Evolutionary conservation across 805 yeast species (phyloP).

Genomic region (Saccharomycopsis fodiens): DNA sequence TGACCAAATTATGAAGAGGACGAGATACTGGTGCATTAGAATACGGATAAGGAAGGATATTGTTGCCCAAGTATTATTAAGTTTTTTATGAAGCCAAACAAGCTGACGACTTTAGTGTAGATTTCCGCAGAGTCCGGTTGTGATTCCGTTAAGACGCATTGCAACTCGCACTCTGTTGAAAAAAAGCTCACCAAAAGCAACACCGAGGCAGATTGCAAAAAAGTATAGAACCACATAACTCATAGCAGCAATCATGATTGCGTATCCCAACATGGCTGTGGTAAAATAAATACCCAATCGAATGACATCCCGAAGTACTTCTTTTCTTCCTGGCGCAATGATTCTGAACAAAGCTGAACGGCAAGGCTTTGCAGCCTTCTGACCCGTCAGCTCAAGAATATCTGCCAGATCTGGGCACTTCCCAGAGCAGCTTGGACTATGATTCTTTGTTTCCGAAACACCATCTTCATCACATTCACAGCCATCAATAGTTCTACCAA

Average conservation of each 20-base stretch:
- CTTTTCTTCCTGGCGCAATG: slow-evolving; percentile 29
- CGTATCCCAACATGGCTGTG: slow-evolving; percentile 61
- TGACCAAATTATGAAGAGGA: no score
- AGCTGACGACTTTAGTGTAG: no score
- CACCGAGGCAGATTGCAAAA: slow-evolving; percentile 65
- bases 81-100: no score
- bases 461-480: slow-evolving; percentile 31
- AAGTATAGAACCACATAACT: slow-evolving; percentile 57
- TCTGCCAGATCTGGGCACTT: background rate
- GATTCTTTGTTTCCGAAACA: no score
- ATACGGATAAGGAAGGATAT: no score
- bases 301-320: slow-evolving; percentile 43
- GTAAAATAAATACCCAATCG: slow-evolving; percentile 49
- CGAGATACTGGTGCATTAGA: no score
- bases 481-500: slow-evolving; percentile 21
- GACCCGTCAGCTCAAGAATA: background rate
- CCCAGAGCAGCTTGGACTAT: no score
- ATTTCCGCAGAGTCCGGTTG: slow-evolving; percentile 22
- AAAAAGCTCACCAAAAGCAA: slow-evolving; percentile 62
- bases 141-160: slow-evolving; percentile 26
- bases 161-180: slow-evolving; percentile 50
- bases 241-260: slow-evolving; percentile 76
- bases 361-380: background rate
- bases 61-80: no score
- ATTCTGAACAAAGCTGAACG: slow-evolving; percentile 27